Percentiles rank a stretch among this genome's conserved stretches.
Conservation (phyloP, 345 rosid genomes). For the Populus ilicifolia region DNA sequence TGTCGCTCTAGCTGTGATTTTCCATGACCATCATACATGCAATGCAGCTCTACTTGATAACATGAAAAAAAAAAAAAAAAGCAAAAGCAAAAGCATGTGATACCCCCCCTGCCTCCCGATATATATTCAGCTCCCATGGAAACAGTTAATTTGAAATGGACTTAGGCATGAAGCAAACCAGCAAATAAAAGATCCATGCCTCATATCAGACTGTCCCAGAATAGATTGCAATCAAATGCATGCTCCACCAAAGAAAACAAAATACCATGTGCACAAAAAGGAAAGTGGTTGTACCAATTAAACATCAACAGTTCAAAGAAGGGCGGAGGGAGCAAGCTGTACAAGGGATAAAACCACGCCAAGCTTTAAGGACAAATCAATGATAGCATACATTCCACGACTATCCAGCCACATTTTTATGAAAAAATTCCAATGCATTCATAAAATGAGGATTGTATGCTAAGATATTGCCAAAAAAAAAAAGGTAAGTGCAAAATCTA, state of each 20-base stretch:
- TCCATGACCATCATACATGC: not conserved
- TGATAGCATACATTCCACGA: not conserved
- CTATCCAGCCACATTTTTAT: slow-evolving; percentile 4
- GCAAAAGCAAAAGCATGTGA: not conserved
- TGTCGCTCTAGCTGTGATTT: not conserved
- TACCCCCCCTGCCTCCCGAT: not conserved
- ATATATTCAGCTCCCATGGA: not conserved
- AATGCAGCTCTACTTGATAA: not conserved
- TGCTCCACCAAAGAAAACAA: not conserved
- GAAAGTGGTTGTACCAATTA: not conserved
- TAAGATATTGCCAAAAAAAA: not conserved
- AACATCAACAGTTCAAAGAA: not conserved
- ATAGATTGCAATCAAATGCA: not conserved
- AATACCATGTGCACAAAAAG: not conserved
- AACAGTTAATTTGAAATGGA: not conserved
- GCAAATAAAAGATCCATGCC: not conserved
- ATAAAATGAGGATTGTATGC: slow-evolving; percentile 18
- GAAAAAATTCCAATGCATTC: slow-evolving; percentile 16
- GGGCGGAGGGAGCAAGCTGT: not conserved
- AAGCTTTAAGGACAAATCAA: not conserved
- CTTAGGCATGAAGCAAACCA: not conserved
- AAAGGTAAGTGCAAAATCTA: slow-evolving; percentile 24
- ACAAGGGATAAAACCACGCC: not conserved
- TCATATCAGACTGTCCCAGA: not conserved
- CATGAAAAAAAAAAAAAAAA: not conserved